phyloP scores from a whole-genome alignment of 1,284 basidiomycete species.

The Leccinum solheimii region DNA sequence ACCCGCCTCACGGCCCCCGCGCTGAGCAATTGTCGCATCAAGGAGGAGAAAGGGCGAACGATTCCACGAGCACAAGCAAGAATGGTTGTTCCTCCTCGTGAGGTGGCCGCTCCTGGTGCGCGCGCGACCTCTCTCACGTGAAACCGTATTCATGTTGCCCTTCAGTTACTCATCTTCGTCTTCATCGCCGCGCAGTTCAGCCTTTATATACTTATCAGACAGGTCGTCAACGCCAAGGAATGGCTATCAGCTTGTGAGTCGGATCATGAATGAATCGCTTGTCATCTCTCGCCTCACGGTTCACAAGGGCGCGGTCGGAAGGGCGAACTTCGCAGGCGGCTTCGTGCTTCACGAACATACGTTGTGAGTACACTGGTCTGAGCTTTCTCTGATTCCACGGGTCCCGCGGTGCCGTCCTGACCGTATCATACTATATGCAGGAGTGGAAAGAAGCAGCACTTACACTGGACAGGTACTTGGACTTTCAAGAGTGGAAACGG shows the following conservation, averaged over 20 bases:
- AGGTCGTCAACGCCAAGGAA: slow-evolving; percentile 92
- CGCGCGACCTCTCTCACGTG: slow-evolving; percentile 2
- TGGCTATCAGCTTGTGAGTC: slow-evolving; percentile 83
- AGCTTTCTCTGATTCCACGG: background rate
- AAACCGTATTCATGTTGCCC: slow-evolving; percentile 8
- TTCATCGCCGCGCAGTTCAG: slow-evolving; percentile 88
- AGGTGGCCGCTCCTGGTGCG: slow-evolving; percentile 89
- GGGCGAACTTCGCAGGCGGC: slow-evolving; percentile 69
- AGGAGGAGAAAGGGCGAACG: slow-evolving; percentile 55
- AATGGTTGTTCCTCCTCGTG: slow-evolving; percentile 78
- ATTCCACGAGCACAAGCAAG: slow-evolving; percentile 56
- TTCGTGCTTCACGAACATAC: slow-evolving; percentile 77
- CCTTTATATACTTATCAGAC: slow-evolving; percentile 83
- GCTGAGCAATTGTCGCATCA: background rate
- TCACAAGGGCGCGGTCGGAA: slow-evolving; percentile 79
- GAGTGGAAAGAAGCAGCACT: slow-evolving; percentile 87
- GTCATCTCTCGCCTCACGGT: slow-evolving; percentile 1
- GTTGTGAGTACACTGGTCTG: slow-evolving; percentile 38
- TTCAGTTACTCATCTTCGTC: slow-evolving; percentile 75
- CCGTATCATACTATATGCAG: slow-evolving; percentile 31
- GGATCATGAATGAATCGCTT: background rate
- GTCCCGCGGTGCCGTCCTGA: background rate
- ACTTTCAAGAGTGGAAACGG: slow-evolving; percentile 88
- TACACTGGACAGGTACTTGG: slow-evolving; percentile 78
- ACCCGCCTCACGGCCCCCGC: background rate